Percentiles rank a stretch among this genome's conserved stretches.
Evolutionary conservation across 495 filamentous ascomycete species (phyloP).

Genomic region (Sporormia fimetaria): DNA sequence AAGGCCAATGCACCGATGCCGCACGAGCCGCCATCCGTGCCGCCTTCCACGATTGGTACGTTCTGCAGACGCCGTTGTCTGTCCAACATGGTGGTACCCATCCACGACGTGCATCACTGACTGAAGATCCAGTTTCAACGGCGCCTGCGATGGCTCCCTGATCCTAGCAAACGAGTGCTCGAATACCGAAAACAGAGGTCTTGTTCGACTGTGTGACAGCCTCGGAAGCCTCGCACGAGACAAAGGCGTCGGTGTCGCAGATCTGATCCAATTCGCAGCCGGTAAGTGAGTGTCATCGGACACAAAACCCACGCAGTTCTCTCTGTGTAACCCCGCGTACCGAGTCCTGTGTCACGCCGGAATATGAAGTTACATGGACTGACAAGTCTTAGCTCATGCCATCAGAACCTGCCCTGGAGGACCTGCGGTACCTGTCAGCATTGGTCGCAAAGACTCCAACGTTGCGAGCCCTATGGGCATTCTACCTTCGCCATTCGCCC

Average conservation of each 20-base stretch:
- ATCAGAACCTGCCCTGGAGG: constrained; percentile 24
- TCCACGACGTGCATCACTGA: too few species aligned
- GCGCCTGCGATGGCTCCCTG: constrained; percentile 27
- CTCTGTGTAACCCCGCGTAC: too few species aligned
- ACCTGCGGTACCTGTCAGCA: constrained; percentile 14
- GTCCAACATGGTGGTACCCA: too few species aligned
- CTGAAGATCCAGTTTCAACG: too few species aligned
- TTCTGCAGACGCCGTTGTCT: too few species aligned
- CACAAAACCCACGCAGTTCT: not conserved
- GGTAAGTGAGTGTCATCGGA: too few species aligned
- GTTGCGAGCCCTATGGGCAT: constrained; percentile 10
- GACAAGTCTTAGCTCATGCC: constrained; percentile 18
- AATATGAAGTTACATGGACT: too few species aligned
- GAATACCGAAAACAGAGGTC: constrained; percentile 19
- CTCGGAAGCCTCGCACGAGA: constrained; percentile 12
- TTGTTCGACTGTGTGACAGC: constrained; percentile 7
- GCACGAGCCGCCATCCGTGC: constrained; percentile 26
- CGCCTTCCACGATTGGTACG: constrained; percentile 29
- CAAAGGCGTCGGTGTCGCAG: constrained; percentile 21
- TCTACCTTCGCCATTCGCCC: constrained; percentile 11
- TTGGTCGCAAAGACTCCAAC: constrained; percentile 25
- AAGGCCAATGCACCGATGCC: constrained; percentile 23
- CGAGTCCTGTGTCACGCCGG: too few species aligned
- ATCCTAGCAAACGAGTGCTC: constrained; percentile 23
- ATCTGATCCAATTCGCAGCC: constrained; percentile 27